Evolutionary conservation across 306 rosid species (phyloP).

Genomic region (Echinosophora koreensis): DNA sequence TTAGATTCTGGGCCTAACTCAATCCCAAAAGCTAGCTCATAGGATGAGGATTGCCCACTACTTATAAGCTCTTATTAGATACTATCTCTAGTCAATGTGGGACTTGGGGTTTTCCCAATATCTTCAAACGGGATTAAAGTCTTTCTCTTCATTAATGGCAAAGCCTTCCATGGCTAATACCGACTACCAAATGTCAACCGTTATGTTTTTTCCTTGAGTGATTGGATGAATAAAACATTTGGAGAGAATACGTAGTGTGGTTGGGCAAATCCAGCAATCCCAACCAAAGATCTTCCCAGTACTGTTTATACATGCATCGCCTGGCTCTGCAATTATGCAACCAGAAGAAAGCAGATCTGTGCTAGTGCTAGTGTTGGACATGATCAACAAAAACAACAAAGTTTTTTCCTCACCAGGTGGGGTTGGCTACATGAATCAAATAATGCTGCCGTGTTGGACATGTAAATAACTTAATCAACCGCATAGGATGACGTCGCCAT

Average conservation of each 20-base stretch:
- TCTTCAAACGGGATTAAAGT: neutral
- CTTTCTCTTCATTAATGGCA: neutral
- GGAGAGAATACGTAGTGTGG: neutral
- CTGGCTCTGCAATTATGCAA: neutral
- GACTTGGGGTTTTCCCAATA: too few species aligned
- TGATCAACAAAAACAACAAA: too few species aligned
- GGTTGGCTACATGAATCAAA: too few species aligned
- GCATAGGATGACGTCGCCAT: neutral
- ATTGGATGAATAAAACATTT: neutral
- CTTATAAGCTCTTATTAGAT: too few species aligned
- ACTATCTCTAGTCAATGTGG: too few species aligned
- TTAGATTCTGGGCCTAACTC: too few species aligned
- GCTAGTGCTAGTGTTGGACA: constrained; percentile 6
- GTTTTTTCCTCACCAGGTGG: too few species aligned
- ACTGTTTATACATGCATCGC: neutral
- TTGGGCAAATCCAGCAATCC: constrained; percentile 9
- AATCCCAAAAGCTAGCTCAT: too few species aligned
- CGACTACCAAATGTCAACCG: neutral
- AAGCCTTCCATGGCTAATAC: neutral
- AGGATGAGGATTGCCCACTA: too few species aligned
- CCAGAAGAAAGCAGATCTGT: neutral
- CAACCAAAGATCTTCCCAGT: neutral
- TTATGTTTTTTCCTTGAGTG: neutral
- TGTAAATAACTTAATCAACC: neutral
- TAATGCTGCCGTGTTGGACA: neutral